Evolutionary conservation across 2,329 filamentous ascomycete genomes (phyloP).

Genomic region (Hortaea werneckii): DNA sequence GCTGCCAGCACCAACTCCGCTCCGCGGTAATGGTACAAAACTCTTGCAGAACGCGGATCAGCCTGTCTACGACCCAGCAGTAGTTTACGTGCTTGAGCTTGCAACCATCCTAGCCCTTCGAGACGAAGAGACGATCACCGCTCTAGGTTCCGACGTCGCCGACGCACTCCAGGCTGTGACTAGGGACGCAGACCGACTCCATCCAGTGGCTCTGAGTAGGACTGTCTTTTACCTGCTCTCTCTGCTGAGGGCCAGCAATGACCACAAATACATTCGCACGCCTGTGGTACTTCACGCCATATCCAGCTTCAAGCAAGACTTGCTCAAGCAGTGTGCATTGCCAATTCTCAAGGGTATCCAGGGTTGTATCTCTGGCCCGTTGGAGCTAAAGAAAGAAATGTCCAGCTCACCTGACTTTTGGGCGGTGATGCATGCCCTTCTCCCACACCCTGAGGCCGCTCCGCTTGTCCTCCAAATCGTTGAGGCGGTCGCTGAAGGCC

Average conservation of each 20-base stretch:
- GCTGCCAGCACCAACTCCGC: constrained; percentile 50
- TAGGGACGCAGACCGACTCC: constrained; percentile 66
- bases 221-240: constrained; percentile 79
- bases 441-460: constrained; percentile 56
- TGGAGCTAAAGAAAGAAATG: constrained; percentile 76
- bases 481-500: constrained; percentile 61
- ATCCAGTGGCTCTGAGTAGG: constrained; percentile 73
- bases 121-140: constrained; percentile 60
- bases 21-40: constrained; percentile 50
- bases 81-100: constrained; percentile 86
- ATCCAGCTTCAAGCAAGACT: constrained; percentile 71
- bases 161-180: constrained; percentile 72
- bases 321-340: constrained; percentile 64
- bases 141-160: constrained; percentile 68
- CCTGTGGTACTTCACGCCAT: constrained; percentile 87
- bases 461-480: constrained; percentile 78
- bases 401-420: constrained; percentile 97
- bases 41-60: constrained; percentile 36
- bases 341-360: constrained; percentile 70
- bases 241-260: constrained; percentile 73
- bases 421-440: constrained; percentile 72
- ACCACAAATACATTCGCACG: constrained; percentile 82
- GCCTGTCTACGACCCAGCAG: constrained; percentile 69
- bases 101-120: constrained; percentile 72
- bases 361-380: constrained; percentile 67